phyloP scores from a whole-genome alignment of 495 filamentous ascomycete genomes.

The Penicillium cataractarum region DNA sequence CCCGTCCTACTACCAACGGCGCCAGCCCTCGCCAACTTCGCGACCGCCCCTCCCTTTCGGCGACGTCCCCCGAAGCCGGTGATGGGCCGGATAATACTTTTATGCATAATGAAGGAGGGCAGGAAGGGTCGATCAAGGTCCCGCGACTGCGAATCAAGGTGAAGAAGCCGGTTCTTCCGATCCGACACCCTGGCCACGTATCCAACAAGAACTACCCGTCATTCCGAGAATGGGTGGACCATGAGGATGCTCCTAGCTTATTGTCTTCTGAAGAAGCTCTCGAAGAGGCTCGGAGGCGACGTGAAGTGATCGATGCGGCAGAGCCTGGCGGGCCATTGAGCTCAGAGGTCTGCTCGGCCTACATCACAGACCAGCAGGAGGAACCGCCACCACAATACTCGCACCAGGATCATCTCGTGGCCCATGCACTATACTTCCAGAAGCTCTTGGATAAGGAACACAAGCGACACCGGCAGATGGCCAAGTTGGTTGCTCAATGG shows the following conservation, averaged over 20 bases:
- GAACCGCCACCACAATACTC: slow-evolving; percentile 77
- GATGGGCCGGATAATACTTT: slow-evolving; percentile 12
- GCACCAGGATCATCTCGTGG: slow-evolving; percentile 81
- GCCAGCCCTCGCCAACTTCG: slow-evolving; percentile 30
- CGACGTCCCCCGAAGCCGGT: slow-evolving; percentile 17
- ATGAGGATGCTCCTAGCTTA: slow-evolving; percentile 42
- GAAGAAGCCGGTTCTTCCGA: slow-evolving; percentile 52
- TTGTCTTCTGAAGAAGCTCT: slow-evolving; percentile 59
- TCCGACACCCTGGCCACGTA: slow-evolving; percentile 58
- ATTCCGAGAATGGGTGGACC: slow-evolving; percentile 61
- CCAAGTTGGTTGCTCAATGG: slow-evolving; percentile 48
- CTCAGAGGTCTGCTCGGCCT: slow-evolving; percentile 69
- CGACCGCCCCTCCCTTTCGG: slow-evolving; percentile 35
- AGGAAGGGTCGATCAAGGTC: slow-evolving; percentile 31
- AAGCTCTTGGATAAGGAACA: slow-evolving; percentile 77
- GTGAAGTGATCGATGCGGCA: slow-evolving; percentile 67
- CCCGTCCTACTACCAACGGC: slow-evolving; percentile 26
- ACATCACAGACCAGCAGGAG: slow-evolving; percentile 73
- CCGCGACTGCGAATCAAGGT: slow-evolving; percentile 56
- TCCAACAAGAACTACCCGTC: slow-evolving; percentile 49
- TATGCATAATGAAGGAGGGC: slow-evolving; percentile 25
- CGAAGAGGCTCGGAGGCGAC: slow-evolving; percentile 53
- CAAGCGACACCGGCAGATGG: slow-evolving; percentile 62
- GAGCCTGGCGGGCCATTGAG: slow-evolving; percentile 77
- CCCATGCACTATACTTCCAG: slow-evolving; percentile 79